These are phyloP conservation scores for Fusarium domesticum DNA, from an alignment of 2,329 filamentous ascomycete species.

Conservation along the genomic window DNA sequence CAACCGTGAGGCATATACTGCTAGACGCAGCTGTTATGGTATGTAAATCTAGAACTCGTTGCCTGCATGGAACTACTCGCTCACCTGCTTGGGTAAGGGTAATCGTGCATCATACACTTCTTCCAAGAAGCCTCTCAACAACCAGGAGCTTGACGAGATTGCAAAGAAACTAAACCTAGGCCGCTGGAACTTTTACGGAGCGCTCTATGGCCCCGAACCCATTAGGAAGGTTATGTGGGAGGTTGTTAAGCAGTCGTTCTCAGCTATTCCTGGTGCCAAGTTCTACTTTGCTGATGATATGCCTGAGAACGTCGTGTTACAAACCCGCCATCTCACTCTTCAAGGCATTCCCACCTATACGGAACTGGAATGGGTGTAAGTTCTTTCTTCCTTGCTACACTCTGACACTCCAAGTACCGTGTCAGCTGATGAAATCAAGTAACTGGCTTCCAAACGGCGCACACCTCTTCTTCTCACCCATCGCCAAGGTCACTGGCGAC, in stretches of 20 bases:
- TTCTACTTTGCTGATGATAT: constrained; percentile 23
- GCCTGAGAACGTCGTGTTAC: constrained; percentile 15
- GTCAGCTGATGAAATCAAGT: not conserved
- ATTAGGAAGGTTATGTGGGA: constrained; percentile 17
- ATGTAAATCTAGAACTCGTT: not conserved
- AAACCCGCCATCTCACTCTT: constrained; percentile 14
- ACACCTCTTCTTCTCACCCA: constrained; percentile 24
- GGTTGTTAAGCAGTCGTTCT: constrained; percentile 16
- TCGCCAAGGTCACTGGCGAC: constrained; percentile 20
- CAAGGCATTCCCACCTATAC: constrained; percentile 18
- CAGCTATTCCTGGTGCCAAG: constrained; percentile 17
- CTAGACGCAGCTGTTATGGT: constrained; percentile 21
- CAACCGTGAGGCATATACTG: constrained; percentile 17
- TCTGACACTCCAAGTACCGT: not conserved
- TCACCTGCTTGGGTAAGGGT: not conserved
- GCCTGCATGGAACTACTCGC: too few relatives aligned
- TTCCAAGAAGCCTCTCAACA: constrained; percentile 7
- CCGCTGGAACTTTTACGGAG: constrained; percentile 25
- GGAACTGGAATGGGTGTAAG: constrained; percentile 24
- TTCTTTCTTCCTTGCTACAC: rapidly evolving
- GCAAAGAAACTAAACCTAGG: constrained; percentile 20
- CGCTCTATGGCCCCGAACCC: constrained; percentile 19
- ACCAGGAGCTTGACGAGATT: constrained; percentile 14
- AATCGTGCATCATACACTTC: constrained; percentile 8
- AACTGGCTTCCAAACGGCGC: constrained; percentile 23